Evolutionary conservation across 768 basidiomycete species (phyloP).

Genomic region (Saitozyma podzolica): DNA sequence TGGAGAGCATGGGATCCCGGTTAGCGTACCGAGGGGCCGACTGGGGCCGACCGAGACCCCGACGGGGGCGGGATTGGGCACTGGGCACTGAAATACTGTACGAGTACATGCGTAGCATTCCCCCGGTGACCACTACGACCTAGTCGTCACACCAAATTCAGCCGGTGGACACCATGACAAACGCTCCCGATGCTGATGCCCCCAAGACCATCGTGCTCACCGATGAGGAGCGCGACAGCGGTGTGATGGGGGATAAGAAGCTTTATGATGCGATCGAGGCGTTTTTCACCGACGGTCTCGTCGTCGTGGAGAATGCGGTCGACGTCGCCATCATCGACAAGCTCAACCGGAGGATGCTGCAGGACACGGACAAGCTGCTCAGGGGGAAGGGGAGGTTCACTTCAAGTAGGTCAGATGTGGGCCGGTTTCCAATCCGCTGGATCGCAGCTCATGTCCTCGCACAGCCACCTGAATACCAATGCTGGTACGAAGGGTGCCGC

Average conservation of each 20-base stretch:
- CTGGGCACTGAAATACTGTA: no score
- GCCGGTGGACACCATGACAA: neutral
- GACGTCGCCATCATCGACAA: slow-evolving; percentile 11
- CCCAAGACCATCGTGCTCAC: slow-evolving; percentile 10
- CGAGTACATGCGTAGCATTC: no score
- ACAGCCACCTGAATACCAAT: slow-evolving; percentile 12
- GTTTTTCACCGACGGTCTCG: slow-evolving; percentile 13
- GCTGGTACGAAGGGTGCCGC: slow-evolving; percentile 9
- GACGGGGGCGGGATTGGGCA: no score
- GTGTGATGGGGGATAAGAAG: slow-evolving; percentile 10
- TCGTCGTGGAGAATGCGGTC: slow-evolving; percentile 14
- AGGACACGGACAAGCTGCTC: slow-evolving; percentile 12
- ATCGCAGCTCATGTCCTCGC: neutral
- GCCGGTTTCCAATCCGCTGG: no score
- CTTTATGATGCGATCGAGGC: slow-evolving; percentile 14
- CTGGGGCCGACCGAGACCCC: no score
- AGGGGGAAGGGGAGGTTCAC: slow-evolving; percentile 5
- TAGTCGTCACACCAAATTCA: no score
- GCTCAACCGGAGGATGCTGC: slow-evolving; percentile 13
- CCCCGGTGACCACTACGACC: no score
- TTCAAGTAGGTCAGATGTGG: slow-evolving; percentile 7
- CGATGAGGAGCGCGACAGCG: slow-evolving; percentile 17
- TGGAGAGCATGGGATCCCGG: no score
- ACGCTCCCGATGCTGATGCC: slow-evolving; percentile 8
- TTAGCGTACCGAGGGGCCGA: no score